These are phyloP conservation scores for Trematosphaeria pertusa DNA, from an alignment of 2,329 filamentous ascomycete genomes.

Conservation along the genomic window DNA sequence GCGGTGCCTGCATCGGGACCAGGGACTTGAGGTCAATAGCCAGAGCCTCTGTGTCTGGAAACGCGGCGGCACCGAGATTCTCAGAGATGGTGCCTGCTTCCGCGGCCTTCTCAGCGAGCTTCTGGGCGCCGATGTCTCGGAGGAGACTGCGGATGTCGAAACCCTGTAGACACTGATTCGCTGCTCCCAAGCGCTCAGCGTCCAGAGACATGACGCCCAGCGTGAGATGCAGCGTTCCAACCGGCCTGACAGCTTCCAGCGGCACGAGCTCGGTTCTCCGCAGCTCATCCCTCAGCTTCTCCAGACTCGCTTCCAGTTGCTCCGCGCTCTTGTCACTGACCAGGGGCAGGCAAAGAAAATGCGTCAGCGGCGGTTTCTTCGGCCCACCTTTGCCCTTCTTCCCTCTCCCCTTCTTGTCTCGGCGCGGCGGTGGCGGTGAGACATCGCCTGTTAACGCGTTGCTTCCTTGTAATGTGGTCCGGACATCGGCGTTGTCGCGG, in stretches of 20 bases:
- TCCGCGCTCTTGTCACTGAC: slow-evolving; percentile 65
- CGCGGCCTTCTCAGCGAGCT: slow-evolving; percentile 19
- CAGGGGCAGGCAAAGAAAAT: slow-evolving; percentile 80
- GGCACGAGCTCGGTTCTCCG: slow-evolving; percentile 57
- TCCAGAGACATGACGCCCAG: slow-evolving; percentile 83
- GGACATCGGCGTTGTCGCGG: slow-evolving; percentile 32
- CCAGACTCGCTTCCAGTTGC: slow-evolving; percentile 69
- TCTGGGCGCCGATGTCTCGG: slow-evolving; percentile 23
- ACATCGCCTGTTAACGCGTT: slow-evolving; percentile 13
- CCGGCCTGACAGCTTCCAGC: slow-evolving; percentile 71
- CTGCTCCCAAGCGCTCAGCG: slow-evolving; percentile 56
- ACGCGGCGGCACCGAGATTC: slow-evolving; percentile 33
- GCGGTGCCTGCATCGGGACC: slow-evolving; percentile 65
- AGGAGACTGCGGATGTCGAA: slow-evolving; percentile 51
- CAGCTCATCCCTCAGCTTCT: slow-evolving; percentile 67
- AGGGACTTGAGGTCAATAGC: slow-evolving; percentile 58
- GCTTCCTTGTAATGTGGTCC: slow-evolving; percentile 28
- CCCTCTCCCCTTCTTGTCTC: slow-evolving; percentile 16
- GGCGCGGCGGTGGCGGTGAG: slow-evolving; percentile 18
- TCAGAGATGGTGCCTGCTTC: slow-evolving; percentile 36
- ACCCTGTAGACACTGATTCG: slow-evolving; percentile 47
- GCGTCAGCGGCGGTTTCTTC: slow-evolving; percentile 64
- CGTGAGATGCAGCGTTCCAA: slow-evolving; percentile 84
- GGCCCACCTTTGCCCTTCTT: slow-evolving; percentile 19
- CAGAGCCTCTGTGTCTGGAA: slow-evolving; percentile 34